These are phyloP conservation scores for Trichoderma sp. DNA, from an alignment of 2,329 filamentous ascomycete genomes.

Conservation along the genomic window DNA sequence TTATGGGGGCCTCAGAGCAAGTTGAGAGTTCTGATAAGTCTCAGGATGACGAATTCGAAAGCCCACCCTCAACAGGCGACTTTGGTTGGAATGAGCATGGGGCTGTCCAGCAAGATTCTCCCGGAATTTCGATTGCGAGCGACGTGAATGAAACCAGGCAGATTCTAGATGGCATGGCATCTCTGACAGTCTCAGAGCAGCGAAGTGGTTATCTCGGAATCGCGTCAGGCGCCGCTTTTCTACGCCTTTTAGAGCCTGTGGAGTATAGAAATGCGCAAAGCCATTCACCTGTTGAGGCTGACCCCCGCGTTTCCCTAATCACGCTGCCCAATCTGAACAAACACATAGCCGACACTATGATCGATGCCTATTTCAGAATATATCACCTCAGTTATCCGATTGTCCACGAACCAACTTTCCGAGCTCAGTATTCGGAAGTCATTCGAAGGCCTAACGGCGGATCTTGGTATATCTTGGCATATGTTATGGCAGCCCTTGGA, in stretches of 20 bases:
- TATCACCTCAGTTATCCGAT: constrained; percentile 48
- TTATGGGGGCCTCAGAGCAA: background rate
- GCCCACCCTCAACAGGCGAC: constrained; percentile 33
- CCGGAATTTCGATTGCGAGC: constrained; percentile 1
- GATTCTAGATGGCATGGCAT: constrained; percentile 40
- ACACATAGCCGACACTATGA: constrained; percentile 35
- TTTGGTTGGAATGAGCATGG: constrained; percentile 41
- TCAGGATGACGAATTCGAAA: constrained; percentile 27
- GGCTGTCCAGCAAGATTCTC: constrained; percentile 26
- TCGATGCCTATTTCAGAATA: constrained; percentile 43
- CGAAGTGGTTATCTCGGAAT: constrained; percentile 47
- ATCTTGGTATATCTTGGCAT: constrained; percentile 33
- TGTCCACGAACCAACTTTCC: constrained; percentile 46
- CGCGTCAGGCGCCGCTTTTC: constrained; percentile 44
- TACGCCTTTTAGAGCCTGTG: constrained; percentile 38
- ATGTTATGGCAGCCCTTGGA: constrained; percentile 39
- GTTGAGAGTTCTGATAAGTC: background rate
- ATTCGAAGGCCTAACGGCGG: constrained; percentile 33
- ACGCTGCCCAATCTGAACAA: constrained; percentile 35
- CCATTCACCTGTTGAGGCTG: constrained; percentile 17
- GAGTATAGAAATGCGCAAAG: constrained; percentile 26
- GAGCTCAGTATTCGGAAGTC: constrained; percentile 36
- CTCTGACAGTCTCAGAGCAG: constrained; percentile 35
- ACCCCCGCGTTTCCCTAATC: constrained; percentile 21
- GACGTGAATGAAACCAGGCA: constrained; percentile 29